Conservation (phyloP, 202 grass and related monocot genomes). For the Tripidium arundinaceum region DNA sequence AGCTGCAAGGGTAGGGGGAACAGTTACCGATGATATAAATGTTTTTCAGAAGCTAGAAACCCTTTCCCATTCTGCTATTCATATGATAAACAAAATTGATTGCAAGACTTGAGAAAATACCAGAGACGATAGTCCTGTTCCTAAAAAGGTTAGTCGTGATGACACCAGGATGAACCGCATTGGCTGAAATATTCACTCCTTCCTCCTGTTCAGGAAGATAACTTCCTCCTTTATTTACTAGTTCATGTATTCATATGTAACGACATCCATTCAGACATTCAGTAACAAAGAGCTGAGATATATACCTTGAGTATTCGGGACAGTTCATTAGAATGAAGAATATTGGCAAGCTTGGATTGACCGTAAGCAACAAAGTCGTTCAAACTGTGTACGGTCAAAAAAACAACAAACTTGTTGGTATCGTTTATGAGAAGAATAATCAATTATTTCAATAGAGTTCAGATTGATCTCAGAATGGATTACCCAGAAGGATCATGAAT, state of each 20-base stretch:
- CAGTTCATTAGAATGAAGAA: constrained; percentile 66
- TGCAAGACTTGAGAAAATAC: constrained; percentile 33
- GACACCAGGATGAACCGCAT: constrained; percentile 70
- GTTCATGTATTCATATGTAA: neutral
- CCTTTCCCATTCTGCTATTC: too few species aligned
- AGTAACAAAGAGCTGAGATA: neutral
- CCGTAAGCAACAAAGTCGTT: constrained; percentile 49
- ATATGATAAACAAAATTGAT: too few species aligned
- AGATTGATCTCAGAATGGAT: neutral
- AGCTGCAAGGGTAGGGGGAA: constrained; percentile 10
- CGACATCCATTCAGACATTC: neutral
- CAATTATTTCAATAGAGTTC: neutral
- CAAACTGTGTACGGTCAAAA: constrained; percentile 46
- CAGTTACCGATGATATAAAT: neutral
- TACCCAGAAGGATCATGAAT: constrained; percentile 54
- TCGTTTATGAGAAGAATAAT: neutral
- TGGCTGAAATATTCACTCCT: constrained; percentile 57
- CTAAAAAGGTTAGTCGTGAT: constrained; percentile 63
- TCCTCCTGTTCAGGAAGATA: too few species aligned
- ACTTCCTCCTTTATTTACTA: too few species aligned
- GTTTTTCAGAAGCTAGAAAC: neutral
- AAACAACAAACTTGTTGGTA: neutral
- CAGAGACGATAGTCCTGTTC: constrained; percentile 42
- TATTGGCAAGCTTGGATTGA: constrained; percentile 85
- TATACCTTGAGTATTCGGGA: constrained; percentile 56